These are phyloP conservation scores for Aspergillus chevalieri DNA, from an alignment of 2,329 filamentous ascomycete genomes.

Conservation along the genomic window DNA sequence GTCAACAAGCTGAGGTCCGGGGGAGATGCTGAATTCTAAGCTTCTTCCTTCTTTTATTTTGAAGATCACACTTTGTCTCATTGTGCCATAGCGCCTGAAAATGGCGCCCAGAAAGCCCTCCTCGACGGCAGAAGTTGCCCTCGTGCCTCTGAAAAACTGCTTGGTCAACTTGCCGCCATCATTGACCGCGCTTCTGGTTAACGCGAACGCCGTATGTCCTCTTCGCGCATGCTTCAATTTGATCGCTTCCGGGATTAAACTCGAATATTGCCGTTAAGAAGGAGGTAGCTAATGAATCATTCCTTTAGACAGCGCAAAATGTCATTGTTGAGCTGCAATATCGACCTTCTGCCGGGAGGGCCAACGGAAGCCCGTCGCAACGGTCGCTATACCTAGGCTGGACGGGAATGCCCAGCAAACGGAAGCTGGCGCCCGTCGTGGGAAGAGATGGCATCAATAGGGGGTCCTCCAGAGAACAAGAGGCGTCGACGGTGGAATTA, in stretches of 20 bases:
- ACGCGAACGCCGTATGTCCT: constrained; percentile 73
- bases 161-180: constrained; percentile 85
- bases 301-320: constrained; percentile 76
- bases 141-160: constrained; percentile 87
- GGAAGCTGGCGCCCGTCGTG: constrained; percentile 66
- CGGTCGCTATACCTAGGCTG: constrained; percentile 83
- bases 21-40: constrained; percentile 13
- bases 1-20: constrained; percentile 14
- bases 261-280: background rate
- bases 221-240: background rate
- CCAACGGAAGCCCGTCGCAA: constrained; percentile 46
- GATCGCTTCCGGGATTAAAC: background rate
- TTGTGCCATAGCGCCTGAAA: constrained; percentile 12
- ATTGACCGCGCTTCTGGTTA: constrained; percentile 76
- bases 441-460: constrained; percentile 65
- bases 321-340: constrained; percentile 88
- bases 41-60: constrained; percentile 8
- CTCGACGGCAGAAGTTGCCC: constrained; percentile 72
- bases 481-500: constrained; percentile 72
- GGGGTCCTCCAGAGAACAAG: constrained; percentile 63
- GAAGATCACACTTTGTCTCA: constrained; percentile 7
- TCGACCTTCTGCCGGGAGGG: constrained; percentile 52
- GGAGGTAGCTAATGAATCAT: background rate
- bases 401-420: constrained; percentile 96
- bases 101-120: constrained; percentile 48